Conservation (phyloP, 2,329 filamentous ascomycete species). For the Fusarium pilosicola region DNA sequence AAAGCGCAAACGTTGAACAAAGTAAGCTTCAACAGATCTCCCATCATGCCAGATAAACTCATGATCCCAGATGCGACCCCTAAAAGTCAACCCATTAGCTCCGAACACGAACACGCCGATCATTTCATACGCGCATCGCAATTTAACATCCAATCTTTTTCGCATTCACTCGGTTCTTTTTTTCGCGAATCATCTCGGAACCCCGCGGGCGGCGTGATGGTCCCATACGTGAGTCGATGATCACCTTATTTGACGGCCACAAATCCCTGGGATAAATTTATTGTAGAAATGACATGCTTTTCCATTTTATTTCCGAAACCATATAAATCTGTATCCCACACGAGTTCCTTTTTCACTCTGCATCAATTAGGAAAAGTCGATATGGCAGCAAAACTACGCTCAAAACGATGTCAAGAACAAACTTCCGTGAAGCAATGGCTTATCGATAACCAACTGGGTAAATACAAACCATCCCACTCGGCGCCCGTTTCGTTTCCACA, state of each 20-base stretch:
- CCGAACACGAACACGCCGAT: conserved; percentile 20
- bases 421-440: conserved; percentile 14
- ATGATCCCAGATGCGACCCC: neutral
- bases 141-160: neutral
- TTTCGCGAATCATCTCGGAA: neutral
- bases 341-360: rapidly evolving
- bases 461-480: neutral
- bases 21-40: neutral
- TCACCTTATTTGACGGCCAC: neutral
- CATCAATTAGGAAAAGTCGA: neutral
- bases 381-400: neutral
- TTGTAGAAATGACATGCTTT: neutral
- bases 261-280: neutral
- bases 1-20: neutral
- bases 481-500: neutral
- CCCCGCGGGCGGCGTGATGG: conserved; percentile 4
- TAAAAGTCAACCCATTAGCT: neutral
- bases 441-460: conserved; percentile 26
- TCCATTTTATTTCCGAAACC: neutral
- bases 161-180: neutral
- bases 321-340: neutral
- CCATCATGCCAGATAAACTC: neutral
- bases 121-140: neutral
- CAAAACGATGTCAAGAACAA: neutral
- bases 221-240: conserved; percentile 1